These are phyloP conservation scores for Iris pallida DNA, from an alignment of 116 monocot genomes.

Conservation along the genomic window DNA sequence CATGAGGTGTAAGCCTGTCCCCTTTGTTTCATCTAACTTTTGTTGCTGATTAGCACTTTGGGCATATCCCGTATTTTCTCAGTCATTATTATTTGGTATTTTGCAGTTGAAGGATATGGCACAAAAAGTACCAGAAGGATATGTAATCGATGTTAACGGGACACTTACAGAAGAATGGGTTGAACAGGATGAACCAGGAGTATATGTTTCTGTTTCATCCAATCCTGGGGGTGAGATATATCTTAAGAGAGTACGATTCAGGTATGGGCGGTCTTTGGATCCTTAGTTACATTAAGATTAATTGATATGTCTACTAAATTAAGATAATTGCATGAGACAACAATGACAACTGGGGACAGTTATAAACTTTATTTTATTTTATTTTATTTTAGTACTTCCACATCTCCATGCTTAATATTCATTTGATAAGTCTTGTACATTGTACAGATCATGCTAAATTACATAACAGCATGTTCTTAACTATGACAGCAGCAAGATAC, in stretches of 20 bases:
- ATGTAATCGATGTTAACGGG: conserved; percentile 13
- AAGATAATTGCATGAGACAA: not conserved
- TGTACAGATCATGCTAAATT: not conserved
- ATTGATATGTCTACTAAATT: not conserved
- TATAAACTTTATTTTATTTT: not conserved
- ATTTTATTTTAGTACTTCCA: not conserved
- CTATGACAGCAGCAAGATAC: no score
- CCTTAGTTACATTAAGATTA: not conserved
- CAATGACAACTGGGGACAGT: no score
- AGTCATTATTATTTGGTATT: not conserved
- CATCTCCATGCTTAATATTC: not conserved
- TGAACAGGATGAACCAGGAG: conserved; percentile 82
- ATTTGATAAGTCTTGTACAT: not conserved
- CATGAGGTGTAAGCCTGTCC: no score
- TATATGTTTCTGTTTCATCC: conserved; percentile 61
- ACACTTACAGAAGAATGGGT: conserved; percentile 50
- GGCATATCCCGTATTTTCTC: no score
- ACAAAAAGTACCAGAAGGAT: conserved; percentile 35
- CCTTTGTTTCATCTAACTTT: no score
- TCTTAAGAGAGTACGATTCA: conserved; percentile 82
- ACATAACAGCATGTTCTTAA: no score
- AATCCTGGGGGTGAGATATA: conserved; percentile 48
- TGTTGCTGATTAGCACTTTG: no score
- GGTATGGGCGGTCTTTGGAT: conserved; percentile 28
- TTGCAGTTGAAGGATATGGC: conserved; percentile 72